A percentile compares a stretch with the other conserved stretches of the same genome.
Conservation (phyloP, 2,329 filamentous ascomycete genomes). For the Phaeophleospora eucalypticola region DNA sequence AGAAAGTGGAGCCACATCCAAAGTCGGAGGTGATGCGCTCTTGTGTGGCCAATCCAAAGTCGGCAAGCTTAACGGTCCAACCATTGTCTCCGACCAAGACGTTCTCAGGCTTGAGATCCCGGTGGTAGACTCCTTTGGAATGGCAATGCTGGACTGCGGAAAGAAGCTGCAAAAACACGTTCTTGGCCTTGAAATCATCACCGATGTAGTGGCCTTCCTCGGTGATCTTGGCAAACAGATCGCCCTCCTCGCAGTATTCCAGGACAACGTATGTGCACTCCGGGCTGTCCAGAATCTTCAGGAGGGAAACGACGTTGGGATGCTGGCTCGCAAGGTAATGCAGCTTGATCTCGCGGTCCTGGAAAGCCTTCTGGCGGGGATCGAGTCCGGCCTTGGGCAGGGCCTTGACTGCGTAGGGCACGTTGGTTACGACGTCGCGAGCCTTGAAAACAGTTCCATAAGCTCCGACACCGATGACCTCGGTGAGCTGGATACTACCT, state of each 20-base stretch:
- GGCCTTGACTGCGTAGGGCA: conserved; percentile 91
- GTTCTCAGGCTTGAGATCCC: conserved; percentile 97
- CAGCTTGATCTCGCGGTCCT: conserved; percentile 86
- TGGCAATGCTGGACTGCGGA: conserved; percentile 97
- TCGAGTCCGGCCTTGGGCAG: conserved; percentile 93
- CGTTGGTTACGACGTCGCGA: conserved; percentile 73
- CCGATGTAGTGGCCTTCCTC: conserved; percentile 89
- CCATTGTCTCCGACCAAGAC: conserved; percentile 87
- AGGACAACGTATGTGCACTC: conserved; percentile 96
- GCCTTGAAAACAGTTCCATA: conserved; percentile 96
- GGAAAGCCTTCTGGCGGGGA: conserved; percentile 79
- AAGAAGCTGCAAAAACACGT: conserved; percentile 89
- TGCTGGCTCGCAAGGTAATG: conserved; percentile 87
- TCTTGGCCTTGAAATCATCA: conserved; percentile 82
- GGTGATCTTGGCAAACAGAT: conserved; percentile 96
- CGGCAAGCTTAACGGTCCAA: conserved; percentile 87
- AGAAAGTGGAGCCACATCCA: conserved; percentile 96
- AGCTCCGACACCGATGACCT: conserved; percentile 85
- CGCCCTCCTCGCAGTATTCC: conserved; percentile 95
- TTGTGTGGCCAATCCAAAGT: conserved; percentile 91
- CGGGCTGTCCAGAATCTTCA: conserved; percentile 84
- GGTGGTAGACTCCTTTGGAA: conserved; percentile 86
- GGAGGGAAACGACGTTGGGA: conserved; percentile 86
- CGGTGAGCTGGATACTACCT: conserved; percentile 75
- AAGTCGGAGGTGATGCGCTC: conserved; percentile 85